Base-by-base conservation (phyloP, 108 stramenopile species). In the Skeletonema costatum region DNA sequence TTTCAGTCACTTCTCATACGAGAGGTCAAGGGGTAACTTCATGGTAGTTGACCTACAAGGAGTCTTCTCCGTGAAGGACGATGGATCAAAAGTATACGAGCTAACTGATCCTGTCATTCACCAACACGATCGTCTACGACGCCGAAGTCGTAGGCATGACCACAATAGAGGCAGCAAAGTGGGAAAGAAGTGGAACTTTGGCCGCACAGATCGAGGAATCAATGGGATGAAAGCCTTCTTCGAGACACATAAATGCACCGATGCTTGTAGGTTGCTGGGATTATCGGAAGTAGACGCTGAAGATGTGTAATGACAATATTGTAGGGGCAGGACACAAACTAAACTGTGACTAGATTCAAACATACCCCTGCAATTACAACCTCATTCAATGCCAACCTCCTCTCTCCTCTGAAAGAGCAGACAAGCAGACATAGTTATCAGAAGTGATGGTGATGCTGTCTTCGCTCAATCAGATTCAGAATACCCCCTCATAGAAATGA, bases 41-140 rank as follows among this genome's bases (percentile, higher is more conserved):
- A 87, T 87, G 67, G 80, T 87, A 17, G 86, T 87, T 21, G 86
- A 87, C 51, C 66, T 87, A 8, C 86, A 87, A 65, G 86, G 86
- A 29, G 79, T 77, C 6, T 66, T 87, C 30, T 44, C 76, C 11
- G 31, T 46, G 25, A 80, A 68, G 32, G 21, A 19, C 3, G 75
- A 73, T 33, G 82, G 86, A 31, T 72, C 70, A 4, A 63, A 58
- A 32, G 46, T 60, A 5, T 86, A 46, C 41, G 46, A 75, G 29
- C 62, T 86, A n/a, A 86, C 86, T 25, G 82, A 86, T 46, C 86
- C 86, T 5, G 86, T 77, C 14, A 73, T 86, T n/a, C 86, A 86
- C 42, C 63, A 66, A 38, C 44, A 62, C 21, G 53, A 56, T 8
- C 53, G 53, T 25, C 6, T 56, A 3, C 53, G 21, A 56, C 53